Percentiles rank a stretch among this genome's conserved stretches.
These are phyloP conservation scores for Emmonsiellopsis sp. DNA, from an alignment of 2,329 filamentous ascomycete genomes.

Conservation along the genomic window DNA sequence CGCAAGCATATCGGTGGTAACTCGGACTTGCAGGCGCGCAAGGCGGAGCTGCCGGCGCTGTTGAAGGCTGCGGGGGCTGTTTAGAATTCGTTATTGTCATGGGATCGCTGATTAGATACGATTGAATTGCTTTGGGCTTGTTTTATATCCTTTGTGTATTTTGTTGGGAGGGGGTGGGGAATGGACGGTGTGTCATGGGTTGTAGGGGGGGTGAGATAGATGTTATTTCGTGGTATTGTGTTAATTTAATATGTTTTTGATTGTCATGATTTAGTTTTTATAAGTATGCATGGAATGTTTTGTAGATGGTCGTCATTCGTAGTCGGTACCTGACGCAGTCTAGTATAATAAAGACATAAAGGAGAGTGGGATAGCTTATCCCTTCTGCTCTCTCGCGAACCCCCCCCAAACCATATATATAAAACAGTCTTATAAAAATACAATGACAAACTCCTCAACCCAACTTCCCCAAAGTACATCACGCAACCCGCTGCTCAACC, in stretches of 20 bases:
- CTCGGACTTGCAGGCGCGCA: constrained; percentile 68
- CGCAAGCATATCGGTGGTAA: constrained; percentile 93
- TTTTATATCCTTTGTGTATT: neutral
- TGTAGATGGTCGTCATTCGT: no score
- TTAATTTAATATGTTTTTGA: neutral
- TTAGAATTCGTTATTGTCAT: constrained; percentile 22
- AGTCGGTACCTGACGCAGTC: no score
- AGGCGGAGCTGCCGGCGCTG: constrained; percentile 53
- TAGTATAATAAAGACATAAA: no score
- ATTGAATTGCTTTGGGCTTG: neutral
- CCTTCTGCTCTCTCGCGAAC: no score
- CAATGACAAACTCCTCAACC: no score
- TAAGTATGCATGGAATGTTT: no score
- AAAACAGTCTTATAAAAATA: no score
- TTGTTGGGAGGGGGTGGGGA: neutral
- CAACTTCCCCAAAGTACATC: neutral
- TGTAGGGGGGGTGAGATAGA: neutral
- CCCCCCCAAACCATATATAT: no score
- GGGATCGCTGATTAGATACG: neutral
- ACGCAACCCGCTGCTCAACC: constrained; percentile 63
- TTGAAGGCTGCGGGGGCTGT: constrained; percentile 56
- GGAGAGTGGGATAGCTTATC: no score
- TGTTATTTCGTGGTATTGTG: neutral
- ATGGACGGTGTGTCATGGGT: neutral
- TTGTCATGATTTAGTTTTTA: neutral